Conservation (phyloP, 306 rosid species). For the Cucurbita moschata region DNA sequence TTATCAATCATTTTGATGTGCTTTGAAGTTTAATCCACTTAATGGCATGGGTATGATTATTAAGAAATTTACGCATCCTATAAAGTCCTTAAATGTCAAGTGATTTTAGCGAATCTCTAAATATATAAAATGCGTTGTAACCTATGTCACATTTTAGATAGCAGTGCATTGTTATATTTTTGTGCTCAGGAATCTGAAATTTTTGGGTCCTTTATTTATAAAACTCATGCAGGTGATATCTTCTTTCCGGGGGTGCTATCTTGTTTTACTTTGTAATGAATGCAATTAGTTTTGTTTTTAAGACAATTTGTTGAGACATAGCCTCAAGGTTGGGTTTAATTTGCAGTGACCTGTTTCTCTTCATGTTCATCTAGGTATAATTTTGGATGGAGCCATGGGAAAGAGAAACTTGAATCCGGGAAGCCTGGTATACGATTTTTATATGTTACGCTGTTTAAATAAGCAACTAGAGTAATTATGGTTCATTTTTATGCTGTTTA, state of each 20-base stretch:
- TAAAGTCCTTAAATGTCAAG: neutral
- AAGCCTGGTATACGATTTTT: constrained; percentile 49
- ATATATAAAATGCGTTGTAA: neutral
- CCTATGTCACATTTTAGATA: neutral
- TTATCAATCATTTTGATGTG: neutral
- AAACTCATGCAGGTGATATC: neutral
- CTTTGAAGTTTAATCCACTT: neutral
- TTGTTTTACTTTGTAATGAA: neutral
- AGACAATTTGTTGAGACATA: neutral
- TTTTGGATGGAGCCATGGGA: constrained; percentile 99
- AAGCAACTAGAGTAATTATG: neutral
- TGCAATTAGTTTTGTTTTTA: neutral
- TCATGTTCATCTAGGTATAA: constrained; percentile 41
- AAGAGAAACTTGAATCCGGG: constrained; percentile 91
- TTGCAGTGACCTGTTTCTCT: constrained; percentile 3
- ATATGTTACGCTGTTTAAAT: neutral
- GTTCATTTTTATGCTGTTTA: neutral
- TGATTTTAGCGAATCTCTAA: neutral
- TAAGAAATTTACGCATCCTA: neutral
- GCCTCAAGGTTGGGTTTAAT: neutral
- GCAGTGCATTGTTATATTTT: neutral
- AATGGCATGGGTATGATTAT: neutral
- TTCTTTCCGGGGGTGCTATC: neutral
- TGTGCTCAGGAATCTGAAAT: neutral
- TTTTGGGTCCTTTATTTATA: neutral